Evolutionary conservation across 306 rosid genomes (phyloP).

Genomic region (Potentilla sterilis): DNA sequence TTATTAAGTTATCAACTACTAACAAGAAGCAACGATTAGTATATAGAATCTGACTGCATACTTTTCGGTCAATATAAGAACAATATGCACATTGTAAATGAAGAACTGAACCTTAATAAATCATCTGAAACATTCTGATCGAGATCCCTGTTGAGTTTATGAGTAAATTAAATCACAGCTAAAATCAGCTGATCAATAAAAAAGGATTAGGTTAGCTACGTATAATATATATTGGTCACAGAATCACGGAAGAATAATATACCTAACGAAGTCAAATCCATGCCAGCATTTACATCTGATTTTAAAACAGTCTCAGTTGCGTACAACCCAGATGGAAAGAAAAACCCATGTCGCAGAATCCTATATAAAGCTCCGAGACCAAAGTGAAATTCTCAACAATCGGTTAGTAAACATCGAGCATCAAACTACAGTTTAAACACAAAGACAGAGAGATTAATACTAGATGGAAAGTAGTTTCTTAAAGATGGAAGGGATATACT

Average conservation of each 20-base stretch:
- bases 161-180: background rate
- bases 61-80: background rate
- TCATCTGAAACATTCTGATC: background rate
- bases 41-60: background rate
- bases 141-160: background rate
- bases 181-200: background rate
- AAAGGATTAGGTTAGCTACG: background rate
- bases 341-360: background rate
- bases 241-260: background rate
- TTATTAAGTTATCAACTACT: background rate
- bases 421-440: background rate
- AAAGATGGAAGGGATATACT: conserved; percentile 37
- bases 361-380: conserved; percentile 11
- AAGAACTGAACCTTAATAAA: background rate
- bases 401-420: background rate
- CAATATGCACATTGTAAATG: background rate
- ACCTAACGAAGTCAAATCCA: conserved; percentile 6
- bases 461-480: background rate
- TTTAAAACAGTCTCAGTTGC: conserved; percentile 8
- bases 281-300: background rate
- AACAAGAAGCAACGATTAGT: background rate
- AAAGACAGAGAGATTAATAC: background rate
- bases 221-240: background rate
- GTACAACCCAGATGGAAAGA: background rate
- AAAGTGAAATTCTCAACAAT: background rate